Evolutionary conservation across 73 alveolate genomes (phyloP).

Genomic region (Paramecium sexaurelia): DNA sequence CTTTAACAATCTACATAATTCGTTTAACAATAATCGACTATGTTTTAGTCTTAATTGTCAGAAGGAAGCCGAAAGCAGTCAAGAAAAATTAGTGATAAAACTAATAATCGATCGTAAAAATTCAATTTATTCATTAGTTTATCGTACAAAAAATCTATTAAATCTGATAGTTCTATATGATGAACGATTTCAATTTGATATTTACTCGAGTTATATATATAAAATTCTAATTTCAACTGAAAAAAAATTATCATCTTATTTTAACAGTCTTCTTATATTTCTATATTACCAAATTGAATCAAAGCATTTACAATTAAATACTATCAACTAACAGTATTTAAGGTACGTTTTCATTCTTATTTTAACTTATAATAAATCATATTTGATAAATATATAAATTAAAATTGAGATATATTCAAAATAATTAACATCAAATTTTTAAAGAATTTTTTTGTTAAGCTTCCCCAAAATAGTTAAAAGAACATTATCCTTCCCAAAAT

Average conservation of each 20-base stretch:
- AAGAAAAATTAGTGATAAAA: slow-evolving; percentile 16
- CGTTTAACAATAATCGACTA: background rate
- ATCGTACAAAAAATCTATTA: background rate
- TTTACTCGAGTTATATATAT: background rate
- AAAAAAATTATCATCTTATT: too few species aligned
- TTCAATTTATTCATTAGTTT: background rate
- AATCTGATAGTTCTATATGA: background rate
- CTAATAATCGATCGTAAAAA: background rate
- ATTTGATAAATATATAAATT: too few species aligned
- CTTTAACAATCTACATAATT: background rate
- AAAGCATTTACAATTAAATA: too few species aligned
- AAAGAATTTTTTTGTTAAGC: too few species aligned
- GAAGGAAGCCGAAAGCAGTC: background rate
- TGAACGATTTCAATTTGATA: background rate
- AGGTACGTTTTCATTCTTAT: too few species aligned
- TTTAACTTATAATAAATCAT: too few species aligned
- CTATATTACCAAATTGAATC: too few species aligned
- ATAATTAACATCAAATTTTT: too few species aligned
- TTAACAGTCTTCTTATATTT: background rate
- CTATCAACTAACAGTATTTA: too few species aligned
- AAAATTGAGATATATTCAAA: too few species aligned
- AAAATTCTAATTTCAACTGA: background rate
- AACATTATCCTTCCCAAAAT: too few species aligned
- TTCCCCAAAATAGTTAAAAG: too few species aligned
- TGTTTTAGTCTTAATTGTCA: background rate